Percentiles rank a stretch among this genome's conserved stretches.
Conservation (phyloP, 2,329 filamentous ascomycete genomes). For the Akanthomyces uredinophilus region DNA sequence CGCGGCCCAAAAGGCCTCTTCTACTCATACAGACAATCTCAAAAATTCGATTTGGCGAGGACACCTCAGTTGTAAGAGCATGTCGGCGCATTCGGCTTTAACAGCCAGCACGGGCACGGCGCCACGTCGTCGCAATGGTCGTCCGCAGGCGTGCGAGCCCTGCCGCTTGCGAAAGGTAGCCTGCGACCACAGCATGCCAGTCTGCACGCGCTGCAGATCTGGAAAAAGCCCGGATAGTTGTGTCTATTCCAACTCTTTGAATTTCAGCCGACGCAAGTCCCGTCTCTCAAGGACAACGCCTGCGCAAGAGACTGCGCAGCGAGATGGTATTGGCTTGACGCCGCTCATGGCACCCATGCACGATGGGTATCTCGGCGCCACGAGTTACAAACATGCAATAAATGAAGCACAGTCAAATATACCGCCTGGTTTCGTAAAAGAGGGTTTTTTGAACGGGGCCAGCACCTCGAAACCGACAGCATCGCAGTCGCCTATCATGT, state of each 20-base stretch:
- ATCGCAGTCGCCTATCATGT: background rate
- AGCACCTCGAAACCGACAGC: background rate
- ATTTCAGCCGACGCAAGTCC: background rate
- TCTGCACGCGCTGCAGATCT: constrained; percentile 35
- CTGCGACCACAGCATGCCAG: constrained; percentile 37
- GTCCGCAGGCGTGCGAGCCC: constrained; percentile 29
- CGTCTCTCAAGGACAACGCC: background rate
- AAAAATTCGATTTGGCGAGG: too few species aligned
- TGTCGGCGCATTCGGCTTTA: too few species aligned
- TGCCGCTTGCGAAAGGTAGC: constrained; percentile 39
- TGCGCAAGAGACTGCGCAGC: background rate
- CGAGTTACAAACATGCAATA: background rate
- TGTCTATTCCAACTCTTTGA: constrained; percentile 26
- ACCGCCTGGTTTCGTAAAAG: background rate
- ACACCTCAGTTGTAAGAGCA: too few species aligned
- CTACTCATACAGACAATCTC: too few species aligned
- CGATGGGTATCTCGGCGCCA: background rate
- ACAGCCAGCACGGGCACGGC: background rate
- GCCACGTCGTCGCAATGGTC: constrained; percentile 24
- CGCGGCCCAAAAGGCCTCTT: too few species aligned
- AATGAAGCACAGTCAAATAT: background rate
- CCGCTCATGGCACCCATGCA: background rate
- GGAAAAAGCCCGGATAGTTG: constrained; percentile 29
- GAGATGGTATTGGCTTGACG: constrained; percentile 16
- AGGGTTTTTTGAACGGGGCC: background rate